Evolutionary conservation across 352 stramenopile genomes (phyloP), one percentile per base, ranked within the genome.

Genomic region (Phytopythium sindhum): DNA sequence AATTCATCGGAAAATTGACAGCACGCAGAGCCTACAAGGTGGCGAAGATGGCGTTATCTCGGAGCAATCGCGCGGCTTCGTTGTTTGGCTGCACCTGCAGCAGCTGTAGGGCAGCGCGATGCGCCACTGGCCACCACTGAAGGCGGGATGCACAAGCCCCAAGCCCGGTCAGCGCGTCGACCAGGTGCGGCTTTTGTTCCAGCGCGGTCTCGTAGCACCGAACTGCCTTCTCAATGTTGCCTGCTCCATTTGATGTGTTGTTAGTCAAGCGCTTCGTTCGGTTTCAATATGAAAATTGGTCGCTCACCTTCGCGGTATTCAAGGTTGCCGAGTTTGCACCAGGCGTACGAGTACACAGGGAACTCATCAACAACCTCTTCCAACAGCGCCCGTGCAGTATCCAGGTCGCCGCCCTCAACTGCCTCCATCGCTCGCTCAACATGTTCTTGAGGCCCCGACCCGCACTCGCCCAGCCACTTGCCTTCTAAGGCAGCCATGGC

Each of bases 141-240:
- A 93, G 75, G 45, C 82, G 81, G 26, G 79, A 86, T 5, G 85
- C 87, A 35, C 87, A 93, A 4, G 82, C 90, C 14, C 81, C 87
- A 11, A 95, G 71, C 26, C 87, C 87, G 6, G 81, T 68, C n/a
- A 93, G 67, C 21, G 84, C 87, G 19, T 92, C 80, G 19, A 93
- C 9, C 33, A 94, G 71, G 8, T 82, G 68, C n/a, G 85, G 81
- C 39, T 95, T 95, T 26, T 81, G 68, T 31, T 86, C 71, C 24
- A 91, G 37, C 0, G 86, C 85, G 12, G 69, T 76, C 54, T 91
- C 71, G 61, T 89, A 95, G 58, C 84, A 68, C 4, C 73, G 56
- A 23, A 93, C 42, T 1, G 83, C 82, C 44, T 76, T 65, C 21
- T 73, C 65, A 26, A 66, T 70, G 57, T 91, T 84, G 14, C 82